phyloP scores from a whole-genome alignment of 345 rosid genomes.

The Reutealis trisperma region DNA sequence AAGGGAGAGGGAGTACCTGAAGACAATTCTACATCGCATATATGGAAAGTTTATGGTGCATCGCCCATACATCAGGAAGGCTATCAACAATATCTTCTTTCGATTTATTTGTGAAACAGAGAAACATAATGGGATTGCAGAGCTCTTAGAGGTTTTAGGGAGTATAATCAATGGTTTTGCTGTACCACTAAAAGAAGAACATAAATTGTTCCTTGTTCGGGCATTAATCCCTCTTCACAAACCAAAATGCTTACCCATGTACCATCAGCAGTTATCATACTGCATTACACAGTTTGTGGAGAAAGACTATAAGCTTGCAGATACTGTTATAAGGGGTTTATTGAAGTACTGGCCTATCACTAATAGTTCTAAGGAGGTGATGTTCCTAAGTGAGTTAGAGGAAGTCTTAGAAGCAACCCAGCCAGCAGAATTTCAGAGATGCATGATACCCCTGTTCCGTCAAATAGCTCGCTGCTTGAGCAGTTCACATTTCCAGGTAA shows the following conservation, averaged over 20 bases:
- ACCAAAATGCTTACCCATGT: slow-evolving; percentile 65
- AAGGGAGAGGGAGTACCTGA: slow-evolving; percentile 67
- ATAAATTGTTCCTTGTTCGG: slow-evolving; percentile 65
- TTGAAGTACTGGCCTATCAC: slow-evolving; percentile 71
- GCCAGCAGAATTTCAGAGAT: slow-evolving; percentile 65
- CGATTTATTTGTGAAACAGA: slow-evolving; percentile 66
- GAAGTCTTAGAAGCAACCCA: slow-evolving; percentile 76
- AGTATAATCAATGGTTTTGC: slow-evolving; percentile 82
- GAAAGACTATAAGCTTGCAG: slow-evolving; percentile 72
- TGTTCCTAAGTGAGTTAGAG: slow-evolving; percentile 71
- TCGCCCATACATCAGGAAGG: slow-evolving; percentile 68
- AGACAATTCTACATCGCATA: slow-evolving; percentile 68
- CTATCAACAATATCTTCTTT: slow-evolving; percentile 66
- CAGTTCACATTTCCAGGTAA: slow-evolving; percentile 81
- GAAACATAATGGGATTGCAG: slow-evolving; percentile 74
- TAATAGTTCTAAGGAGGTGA: slow-evolving; percentile 69
- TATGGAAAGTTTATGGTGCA: slow-evolving; percentile 78
- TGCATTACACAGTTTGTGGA: slow-evolving; percentile 70
- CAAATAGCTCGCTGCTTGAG: slow-evolving; percentile 67
- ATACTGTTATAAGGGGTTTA: slow-evolving; percentile 59
- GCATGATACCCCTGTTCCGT: slow-evolving; percentile 67
- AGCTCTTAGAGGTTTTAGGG: slow-evolving; percentile 70
- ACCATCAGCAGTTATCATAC: slow-evolving; percentile 70
- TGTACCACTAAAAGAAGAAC: slow-evolving; percentile 70
- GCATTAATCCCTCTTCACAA: slow-evolving; percentile 73